phyloP scores from a whole-genome alignment of 2,329 filamentous ascomycete species.

The Fusarium aywerte region DNA sequence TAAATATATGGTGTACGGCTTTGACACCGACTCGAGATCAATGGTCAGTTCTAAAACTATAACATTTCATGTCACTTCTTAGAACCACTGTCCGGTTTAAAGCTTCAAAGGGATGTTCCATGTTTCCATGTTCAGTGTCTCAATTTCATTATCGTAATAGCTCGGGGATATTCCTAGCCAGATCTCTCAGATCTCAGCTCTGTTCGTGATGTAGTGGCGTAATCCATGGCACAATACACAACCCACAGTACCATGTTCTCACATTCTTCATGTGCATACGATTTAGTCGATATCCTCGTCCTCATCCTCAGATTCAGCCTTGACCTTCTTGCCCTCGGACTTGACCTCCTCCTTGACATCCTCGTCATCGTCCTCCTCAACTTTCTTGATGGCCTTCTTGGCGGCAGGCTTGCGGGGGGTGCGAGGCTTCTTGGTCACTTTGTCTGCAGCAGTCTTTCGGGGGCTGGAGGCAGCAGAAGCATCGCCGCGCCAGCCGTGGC shows the following conservation, averaged over 20 bases:
- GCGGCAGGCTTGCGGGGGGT: constrained; percentile 43
- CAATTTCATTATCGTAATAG: neutral
- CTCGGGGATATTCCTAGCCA: constrained; percentile 6
- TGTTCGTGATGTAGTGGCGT: neutral
- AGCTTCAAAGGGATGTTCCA: neutral
- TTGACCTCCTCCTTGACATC: constrained; percentile 11
- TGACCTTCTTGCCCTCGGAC: constrained; percentile 7
- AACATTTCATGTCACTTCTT: neutral
- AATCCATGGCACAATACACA: constrained; percentile 1
- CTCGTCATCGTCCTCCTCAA: constrained; percentile 42
- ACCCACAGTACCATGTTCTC: neutral
- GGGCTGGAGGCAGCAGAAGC: constrained; percentile 34
- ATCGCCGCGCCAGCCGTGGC: constrained; percentile 54
- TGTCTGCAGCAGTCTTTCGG: constrained; percentile 47
- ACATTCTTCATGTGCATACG: neutral
- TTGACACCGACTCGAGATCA: too few relatives aligned
- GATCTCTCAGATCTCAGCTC: constrained; percentile 1
- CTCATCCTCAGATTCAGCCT: constrained; percentile 4
- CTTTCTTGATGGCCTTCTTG: constrained; percentile 49
- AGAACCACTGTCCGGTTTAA: neutral
- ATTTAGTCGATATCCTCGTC: constrained; percentile 12
- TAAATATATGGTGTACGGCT: neutral
- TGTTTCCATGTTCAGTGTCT: neutral
- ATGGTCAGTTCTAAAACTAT: neutral
- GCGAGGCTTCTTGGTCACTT: constrained; percentile 50